Percentiles rank a stretch among this genome's conserved stretches.
Evolutionary conservation across 441 rosid genomes (phyloP).

Genomic region (Gossypium lobatum): DNA sequence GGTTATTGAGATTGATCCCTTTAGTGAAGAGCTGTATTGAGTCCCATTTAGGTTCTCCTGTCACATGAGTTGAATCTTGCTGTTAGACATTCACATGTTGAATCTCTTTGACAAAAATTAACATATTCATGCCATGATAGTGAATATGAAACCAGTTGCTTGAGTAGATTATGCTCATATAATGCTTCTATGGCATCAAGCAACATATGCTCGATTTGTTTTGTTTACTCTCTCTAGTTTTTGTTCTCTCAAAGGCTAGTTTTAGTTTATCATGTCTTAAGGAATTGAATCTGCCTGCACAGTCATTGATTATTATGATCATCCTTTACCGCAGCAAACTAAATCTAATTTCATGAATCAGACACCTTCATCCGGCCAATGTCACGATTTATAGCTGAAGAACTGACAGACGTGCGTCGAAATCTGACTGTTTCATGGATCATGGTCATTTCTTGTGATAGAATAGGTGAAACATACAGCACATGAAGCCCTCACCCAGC

Average conservation of each 20-base stretch:
- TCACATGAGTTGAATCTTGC: not conserved
- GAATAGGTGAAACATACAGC: conserved; percentile 1
- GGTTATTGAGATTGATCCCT: not conserved
- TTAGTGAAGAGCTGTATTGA: not conserved
- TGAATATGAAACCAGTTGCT: not conserved
- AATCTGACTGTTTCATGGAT: not conserved
- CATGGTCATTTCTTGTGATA: not conserved
- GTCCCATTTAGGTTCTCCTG: not conserved
- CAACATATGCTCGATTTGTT: not conserved
- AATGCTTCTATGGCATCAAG: not conserved
- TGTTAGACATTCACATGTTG: not conserved
- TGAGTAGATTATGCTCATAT: not conserved
- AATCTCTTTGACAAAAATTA: not conserved
- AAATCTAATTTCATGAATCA: conserved; percentile 16
- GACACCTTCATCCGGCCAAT: not conserved
- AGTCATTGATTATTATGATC: not conserved
- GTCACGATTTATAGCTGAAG: conserved; percentile 8
- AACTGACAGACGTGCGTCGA: not conserved
- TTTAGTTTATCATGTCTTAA: not conserved
- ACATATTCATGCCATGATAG: not conserved
- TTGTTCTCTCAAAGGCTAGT: not conserved
- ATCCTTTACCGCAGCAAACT: conserved; percentile 26
- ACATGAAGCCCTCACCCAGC: not conserved
- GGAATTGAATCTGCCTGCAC: not conserved
- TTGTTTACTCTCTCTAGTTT: not conserved